Base-by-base conservation (phyloP, 331 rosid species). In the Acacia concinna region DNA sequence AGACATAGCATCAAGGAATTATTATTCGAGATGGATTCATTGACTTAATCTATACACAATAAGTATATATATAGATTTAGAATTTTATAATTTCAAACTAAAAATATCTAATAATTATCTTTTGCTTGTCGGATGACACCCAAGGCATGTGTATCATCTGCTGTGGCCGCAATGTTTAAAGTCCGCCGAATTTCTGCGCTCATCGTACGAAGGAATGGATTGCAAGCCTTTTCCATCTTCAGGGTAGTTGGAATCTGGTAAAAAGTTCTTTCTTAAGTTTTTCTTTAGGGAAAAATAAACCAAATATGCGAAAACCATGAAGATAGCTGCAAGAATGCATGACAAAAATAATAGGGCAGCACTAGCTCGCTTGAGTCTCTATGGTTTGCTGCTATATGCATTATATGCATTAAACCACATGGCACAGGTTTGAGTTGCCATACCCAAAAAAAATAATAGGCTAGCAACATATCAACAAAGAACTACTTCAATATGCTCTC, bases 131-230 rank as follows among this genome's bases (percentile, higher is more conserved):
- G 92, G 57, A 96, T 91, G 82, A 86, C 83, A n/a, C 93, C 85
- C 73, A 96, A 84, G 49, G 90, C 93, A 78, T 84, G 91, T 14
- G 92, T 94, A 51, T 96, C 96, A 78, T 89, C 84, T 32, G 90
- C 96, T 9, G 94, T 46, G 63, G 62, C 78, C 0, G 91, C 81
- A 75, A 93, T 90, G 23, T 87, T 89, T 80, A 96, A 79, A 6
- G 84, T 84, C 65, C 37, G 89, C 47, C 98, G 92, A 70, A 96
- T 93, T 79, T 93, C 89, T 11, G 38, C 31, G 76, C 97, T 91
- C 43, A 85, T 75, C 7, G 88, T 81, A 31, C 99, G 99, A 82
- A 96, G 97, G 84, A 96, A 96, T 6, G 99, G 99, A 83, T 93
- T 96, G 88, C 99, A 96, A 47, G 91, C 84, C 86, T 93, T 93